Evolutionary conservation across 2,329 filamentous ascomycete species (phyloP).

Genomic region (Fusarium vanettenii): DNA sequence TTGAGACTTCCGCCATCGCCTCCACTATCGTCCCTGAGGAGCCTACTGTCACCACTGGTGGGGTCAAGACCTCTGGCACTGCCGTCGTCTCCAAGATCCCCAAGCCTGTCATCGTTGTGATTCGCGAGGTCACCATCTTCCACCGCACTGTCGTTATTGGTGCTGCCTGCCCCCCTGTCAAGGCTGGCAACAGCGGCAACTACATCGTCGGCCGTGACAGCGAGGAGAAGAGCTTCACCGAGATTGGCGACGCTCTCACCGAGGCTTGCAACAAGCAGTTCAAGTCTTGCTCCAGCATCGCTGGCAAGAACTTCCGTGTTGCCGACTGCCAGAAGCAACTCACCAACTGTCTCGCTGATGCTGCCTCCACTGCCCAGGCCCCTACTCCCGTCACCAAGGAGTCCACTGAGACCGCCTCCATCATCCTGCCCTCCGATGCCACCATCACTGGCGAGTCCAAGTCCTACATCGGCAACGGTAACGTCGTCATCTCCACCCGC

Average conservation of each 20-base stretch:
- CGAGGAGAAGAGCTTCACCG: slow-evolving; percentile 32
- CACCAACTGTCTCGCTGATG: slow-evolving; percentile 37
- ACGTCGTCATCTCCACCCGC: slow-evolving; percentile 40
- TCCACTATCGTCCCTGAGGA: slow-evolving; percentile 7
- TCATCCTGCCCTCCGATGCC: slow-evolving; percentile 42
- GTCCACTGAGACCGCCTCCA: slow-evolving; percentile 41
- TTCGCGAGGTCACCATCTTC: slow-evolving; percentile 39
- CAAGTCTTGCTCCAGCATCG: slow-evolving; percentile 33
- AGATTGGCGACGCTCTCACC: slow-evolving; percentile 35
- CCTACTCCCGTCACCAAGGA: slow-evolving; percentile 30
- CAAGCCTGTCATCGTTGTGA: slow-evolving; percentile 36
- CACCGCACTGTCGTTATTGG: slow-evolving; percentile 38
- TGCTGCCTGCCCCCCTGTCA: slow-evolving; percentile 43
- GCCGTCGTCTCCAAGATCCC: slow-evolving; percentile 29
- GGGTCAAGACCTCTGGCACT: slow-evolving; percentile 16
- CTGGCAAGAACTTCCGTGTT: slow-evolving; percentile 41
- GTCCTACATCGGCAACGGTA: slow-evolving; percentile 34
- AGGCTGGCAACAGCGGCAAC: slow-evolving; percentile 28
- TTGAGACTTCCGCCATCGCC: slow-evolving; percentile 10
- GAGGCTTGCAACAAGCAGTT: slow-evolving; percentile 44
- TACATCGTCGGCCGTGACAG: slow-evolving; percentile 37
- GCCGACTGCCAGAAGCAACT: slow-evolving; percentile 42
- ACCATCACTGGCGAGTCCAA: slow-evolving; percentile 22
- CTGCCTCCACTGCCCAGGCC: slow-evolving; percentile 37
- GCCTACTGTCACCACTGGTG: slow-evolving; percentile 9